A percentile compares a stretch with the other conserved stretches of the same genome.
phyloP scores from a whole-genome alignment of 1,284 basidiomycete genomes.

The Hymenochaete sp. region DNA sequence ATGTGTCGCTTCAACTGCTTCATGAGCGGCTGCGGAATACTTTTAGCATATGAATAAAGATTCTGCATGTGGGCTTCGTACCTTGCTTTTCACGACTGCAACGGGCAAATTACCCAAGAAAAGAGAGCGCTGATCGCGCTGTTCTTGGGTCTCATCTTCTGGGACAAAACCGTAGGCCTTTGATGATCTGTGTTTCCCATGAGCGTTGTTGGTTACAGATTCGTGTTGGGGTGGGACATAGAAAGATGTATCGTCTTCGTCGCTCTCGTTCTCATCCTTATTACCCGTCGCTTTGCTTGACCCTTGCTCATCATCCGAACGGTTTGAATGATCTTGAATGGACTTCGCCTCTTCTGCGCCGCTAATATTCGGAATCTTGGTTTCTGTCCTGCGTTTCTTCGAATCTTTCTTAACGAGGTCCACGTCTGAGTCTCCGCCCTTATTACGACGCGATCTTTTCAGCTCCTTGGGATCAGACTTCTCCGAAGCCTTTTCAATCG shows the following conservation, averaged over 20 bases:
- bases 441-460: no score
- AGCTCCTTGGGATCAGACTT: no score
- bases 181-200: constrained; percentile 21
- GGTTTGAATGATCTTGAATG: no score
- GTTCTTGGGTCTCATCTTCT: constrained; percentile 56
- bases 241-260: constrained; percentile 26
- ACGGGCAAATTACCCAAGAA: constrained; percentile 91
- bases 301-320: no score
- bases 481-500: no score
- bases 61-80: constrained; percentile 25
- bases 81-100: constrained; percentile 69
- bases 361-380: no score
- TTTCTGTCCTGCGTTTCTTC: no score
- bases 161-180: constrained; percentile 42
- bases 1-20: constrained; percentile 71
- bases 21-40: constrained; percentile 37
- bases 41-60: neutral
- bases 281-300: no score
- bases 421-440: no score
- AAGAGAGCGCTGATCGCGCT: constrained; percentile 74
- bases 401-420: no score
- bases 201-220: constrained; percentile 24
- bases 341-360: no score
- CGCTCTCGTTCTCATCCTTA: constrained; percentile 7
- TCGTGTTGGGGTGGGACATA: constrained; percentile 36